Conservation (phyloP, 257 asterid genomes). For the Osmanthus fragrans region DNA sequence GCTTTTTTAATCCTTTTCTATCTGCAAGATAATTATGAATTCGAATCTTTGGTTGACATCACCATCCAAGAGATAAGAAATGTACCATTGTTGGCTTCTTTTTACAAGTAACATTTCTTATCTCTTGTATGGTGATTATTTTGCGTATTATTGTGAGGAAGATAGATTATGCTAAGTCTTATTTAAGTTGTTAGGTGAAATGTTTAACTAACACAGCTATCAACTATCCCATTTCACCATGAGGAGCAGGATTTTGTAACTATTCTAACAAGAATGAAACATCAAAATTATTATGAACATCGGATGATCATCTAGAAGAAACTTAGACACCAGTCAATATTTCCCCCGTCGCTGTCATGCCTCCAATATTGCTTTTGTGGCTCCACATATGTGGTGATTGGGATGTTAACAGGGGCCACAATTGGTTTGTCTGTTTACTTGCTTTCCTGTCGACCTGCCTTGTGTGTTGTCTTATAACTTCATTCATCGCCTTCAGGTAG, state of each 20-base stretch:
- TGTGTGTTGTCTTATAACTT: constrained; percentile 48
- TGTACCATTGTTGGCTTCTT: constrained; percentile 24
- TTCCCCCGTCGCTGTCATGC: constrained; percentile 27
- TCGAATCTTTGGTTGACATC: constrained; percentile 47
- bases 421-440: constrained; percentile 54
- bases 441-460: constrained; percentile 41
- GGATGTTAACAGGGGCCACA: constrained; percentile 69
- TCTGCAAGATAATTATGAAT: constrained; percentile 16
- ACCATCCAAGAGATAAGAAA: constrained; percentile 84
- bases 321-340: constrained; percentile 45
- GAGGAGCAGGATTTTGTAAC: constrained; percentile 13
- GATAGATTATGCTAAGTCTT: background rate
- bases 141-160: constrained; percentile 14
- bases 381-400: constrained; percentile 81
- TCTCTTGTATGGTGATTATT: constrained; percentile 21
- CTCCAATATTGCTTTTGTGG: constrained; percentile 41
- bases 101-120: constrained; percentile 23
- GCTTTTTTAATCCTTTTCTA: background rate
- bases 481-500: constrained; percentile 72
- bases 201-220: background rate
- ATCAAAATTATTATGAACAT: constrained; percentile 1
- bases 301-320: background rate
- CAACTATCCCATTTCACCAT: background rate
- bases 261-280: constrained; percentile 35
- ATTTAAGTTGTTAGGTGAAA: background rate